Evolutionary conservation across 352 stramenopile species (phyloP), one percentile per base, ranked within the genome.

Genomic region (Globisporangium recalcitrans): DNA sequence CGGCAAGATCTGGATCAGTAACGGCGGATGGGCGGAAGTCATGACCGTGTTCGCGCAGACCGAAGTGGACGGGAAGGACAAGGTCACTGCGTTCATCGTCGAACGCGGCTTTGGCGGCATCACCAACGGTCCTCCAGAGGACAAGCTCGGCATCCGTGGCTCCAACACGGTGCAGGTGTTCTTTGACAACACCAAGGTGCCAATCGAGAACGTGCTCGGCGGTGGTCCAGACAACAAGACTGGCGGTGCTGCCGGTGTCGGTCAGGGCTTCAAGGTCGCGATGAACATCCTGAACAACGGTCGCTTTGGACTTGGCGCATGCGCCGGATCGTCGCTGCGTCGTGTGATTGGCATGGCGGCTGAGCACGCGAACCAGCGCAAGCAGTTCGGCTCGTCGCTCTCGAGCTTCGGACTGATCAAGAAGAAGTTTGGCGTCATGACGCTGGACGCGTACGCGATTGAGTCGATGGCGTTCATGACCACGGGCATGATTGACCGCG

Each of bases 1-100:
- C 67, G 83, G 80, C 68, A 99, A 99, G 80, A 90, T 98, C 60
- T 99, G 96, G 96, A 99, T 99, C 71, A 98, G 90, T 55, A 99
- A 98, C 83, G 91, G 90, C 27, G 91, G 85, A 44, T 95, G 97
- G 77, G 96, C 96, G n/a, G 91, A 97, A 16, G 75, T 98, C 55
- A 98, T 98, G 85, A 93, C 98, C 19, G 93, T 99, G 11, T 98
- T 99, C 78, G 96, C 95, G 24, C 98, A 98, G 78, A 96, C 80
- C 1, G 85, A 98, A 62, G 86, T 94, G n/a, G 71, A 96, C 58
- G 95, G 95, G 60, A 97, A 98, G 81, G 97, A 98, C 77, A 98
- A 98, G 54, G 97, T 99, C 62, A 99, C 96, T 51, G 96, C 92
- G 38, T 99, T 99, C 70, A 97, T 99, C 70, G 94, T 99, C 2